These are phyloP conservation scores for Cadophora sp. DNA, from an alignment of 2,329 filamentous ascomycete species.

Conservation along the genomic window DNA sequence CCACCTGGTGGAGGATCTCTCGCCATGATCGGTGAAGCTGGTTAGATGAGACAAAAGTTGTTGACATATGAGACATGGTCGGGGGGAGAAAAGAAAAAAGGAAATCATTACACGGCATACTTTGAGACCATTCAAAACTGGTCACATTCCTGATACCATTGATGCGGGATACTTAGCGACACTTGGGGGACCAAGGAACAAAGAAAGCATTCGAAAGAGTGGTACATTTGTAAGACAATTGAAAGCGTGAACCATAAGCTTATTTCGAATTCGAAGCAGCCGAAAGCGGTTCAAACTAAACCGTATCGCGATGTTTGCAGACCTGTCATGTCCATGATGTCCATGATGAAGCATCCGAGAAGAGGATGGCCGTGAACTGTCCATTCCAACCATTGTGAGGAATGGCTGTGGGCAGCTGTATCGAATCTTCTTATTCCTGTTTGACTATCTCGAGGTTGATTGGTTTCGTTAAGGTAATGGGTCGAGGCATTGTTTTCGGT, in stretches of 20 bases:
- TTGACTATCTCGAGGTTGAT: neutral
- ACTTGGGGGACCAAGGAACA: neutral
- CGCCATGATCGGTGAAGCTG: constrained; percentile 16
- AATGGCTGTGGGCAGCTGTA: neutral
- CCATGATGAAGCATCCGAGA: neutral
- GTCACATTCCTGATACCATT: constrained; percentile 13
- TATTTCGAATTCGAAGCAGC: neutral
- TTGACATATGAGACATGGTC: neutral
- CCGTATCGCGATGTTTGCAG: neutral
- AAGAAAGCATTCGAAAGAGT: neutral
- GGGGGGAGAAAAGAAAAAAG: neutral
- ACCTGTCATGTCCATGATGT: neutral
- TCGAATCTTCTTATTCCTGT: neutral
- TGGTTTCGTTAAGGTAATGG: neutral
- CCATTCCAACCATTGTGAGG: neutral
- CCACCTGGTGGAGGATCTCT: neutral
- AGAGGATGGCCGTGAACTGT: neutral
- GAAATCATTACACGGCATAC: neutral
- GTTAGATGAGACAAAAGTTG: constrained; percentile 2
- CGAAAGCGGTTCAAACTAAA: neutral
- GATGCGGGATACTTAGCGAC: neutral
- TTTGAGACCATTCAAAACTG: constrained; percentile 4
- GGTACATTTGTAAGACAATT: neutral
- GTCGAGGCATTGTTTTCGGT: neutral
- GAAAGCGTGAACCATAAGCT: neutral